Conservation (phyloP, 2,329 filamentous ascomycete species). For the Biscogniauxia sp. region DNA sequence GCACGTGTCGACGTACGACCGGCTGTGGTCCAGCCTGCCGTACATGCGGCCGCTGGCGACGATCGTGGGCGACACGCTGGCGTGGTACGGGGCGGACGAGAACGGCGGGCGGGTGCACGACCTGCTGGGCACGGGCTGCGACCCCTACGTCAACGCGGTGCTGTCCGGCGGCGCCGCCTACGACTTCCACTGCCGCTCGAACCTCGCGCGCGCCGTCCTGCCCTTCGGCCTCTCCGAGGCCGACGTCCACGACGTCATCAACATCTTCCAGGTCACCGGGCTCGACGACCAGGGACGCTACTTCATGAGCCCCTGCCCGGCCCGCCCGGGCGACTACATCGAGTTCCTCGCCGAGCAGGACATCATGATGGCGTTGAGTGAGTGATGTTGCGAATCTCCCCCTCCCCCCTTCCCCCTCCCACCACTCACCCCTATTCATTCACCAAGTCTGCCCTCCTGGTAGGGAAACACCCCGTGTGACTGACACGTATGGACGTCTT, state of each 20-base stretch:
- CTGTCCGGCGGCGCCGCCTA: conserved; percentile 59
- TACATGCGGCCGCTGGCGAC: conserved; percentile 74
- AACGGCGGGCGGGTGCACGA: conserved; percentile 72
- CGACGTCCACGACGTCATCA: conserved; percentile 82
- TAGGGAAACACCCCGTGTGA: conserved; percentile 21
- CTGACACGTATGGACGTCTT: conserved; percentile 41
- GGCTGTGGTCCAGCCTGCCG: conserved; percentile 75
- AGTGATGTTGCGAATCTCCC: conserved; percentile 17
- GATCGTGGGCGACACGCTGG: conserved; percentile 65
- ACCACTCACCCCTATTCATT: neutral
- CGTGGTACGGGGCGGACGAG: conserved; percentile 58
- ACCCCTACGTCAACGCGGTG: conserved; percentile 78
- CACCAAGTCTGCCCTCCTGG: no score
- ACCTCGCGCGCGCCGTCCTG: conserved; percentile 70
- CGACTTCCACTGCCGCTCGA: conserved; percentile 83
- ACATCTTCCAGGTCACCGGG: conserved; percentile 82
- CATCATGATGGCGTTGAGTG: conserved; percentile 59
- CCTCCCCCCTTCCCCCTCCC: neutral
- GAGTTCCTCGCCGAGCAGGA: conserved; percentile 82
- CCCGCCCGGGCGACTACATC: conserved; percentile 56
- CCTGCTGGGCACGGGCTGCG: conserved; percentile 77
- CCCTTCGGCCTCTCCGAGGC: conserved; percentile 67
- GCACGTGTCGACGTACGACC: conserved; percentile 69
- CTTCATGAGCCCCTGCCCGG: conserved; percentile 68
- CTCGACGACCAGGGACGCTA: conserved; percentile 70